Evolutionary conservation across 2,329 filamentous ascomycete genomes (phyloP).

Genomic region (Clonostachys sp.): DNA sequence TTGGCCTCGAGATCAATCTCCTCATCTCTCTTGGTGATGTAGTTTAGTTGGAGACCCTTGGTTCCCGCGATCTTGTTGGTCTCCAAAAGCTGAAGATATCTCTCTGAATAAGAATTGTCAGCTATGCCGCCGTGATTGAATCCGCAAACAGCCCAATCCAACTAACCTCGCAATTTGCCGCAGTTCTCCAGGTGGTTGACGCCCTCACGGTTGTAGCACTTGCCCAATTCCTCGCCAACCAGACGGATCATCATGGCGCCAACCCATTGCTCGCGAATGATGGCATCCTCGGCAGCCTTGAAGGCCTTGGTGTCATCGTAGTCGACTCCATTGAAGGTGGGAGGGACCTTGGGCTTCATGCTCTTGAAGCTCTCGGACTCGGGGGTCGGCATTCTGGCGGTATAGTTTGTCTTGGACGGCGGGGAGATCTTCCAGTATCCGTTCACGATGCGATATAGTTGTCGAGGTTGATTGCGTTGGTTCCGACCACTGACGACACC

Average conservation of each 20-base stretch:
- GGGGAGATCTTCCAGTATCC: no score
- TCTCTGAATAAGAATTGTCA: slow-evolving; percentile 45
- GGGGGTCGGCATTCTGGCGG: slow-evolving; percentile 67
- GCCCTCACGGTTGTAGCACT: slow-evolving; percentile 80
- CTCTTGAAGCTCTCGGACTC: slow-evolving; percentile 79
- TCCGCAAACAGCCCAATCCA: not conserved
- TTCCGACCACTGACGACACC: no score
- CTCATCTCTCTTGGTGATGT: slow-evolving; percentile 49
- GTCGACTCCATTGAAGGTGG: slow-evolving; percentile 83
- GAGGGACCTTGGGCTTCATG: slow-evolving; percentile 76
- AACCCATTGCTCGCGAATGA: slow-evolving; percentile 85
- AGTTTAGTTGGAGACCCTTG: slow-evolving; percentile 76
- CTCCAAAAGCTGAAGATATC: slow-evolving; percentile 74
- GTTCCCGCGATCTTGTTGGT: slow-evolving; percentile 75
- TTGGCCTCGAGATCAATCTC: slow-evolving; percentile 28
- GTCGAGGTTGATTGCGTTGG: no score
- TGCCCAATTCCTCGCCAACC: slow-evolving; percentile 77
- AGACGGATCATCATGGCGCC: slow-evolving; percentile 83
- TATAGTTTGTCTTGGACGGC: not conserved
- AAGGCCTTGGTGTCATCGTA: slow-evolving; percentile 77
- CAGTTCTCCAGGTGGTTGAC: slow-evolving; percentile 90
- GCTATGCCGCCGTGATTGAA: not conserved
- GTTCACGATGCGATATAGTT: no score
- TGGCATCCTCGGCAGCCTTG: slow-evolving; percentile 78
- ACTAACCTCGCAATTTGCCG: slow-evolving; percentile 73